Evolutionary conservation across 805 yeast genomes (phyloP).

Genomic region (Torulaspora delbrueckii): DNA sequence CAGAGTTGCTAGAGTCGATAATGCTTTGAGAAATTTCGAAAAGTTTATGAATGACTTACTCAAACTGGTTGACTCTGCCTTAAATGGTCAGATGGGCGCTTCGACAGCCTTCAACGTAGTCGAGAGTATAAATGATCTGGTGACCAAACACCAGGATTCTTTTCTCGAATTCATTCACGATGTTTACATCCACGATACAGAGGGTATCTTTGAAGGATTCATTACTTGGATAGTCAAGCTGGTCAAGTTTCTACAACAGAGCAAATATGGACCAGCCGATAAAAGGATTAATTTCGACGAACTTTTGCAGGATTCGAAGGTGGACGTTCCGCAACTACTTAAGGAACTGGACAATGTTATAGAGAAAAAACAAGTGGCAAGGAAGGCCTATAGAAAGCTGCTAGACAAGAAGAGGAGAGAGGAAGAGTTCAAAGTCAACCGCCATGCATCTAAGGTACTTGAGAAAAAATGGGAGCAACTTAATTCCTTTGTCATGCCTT

Average conservation of each 20-base stretch:
- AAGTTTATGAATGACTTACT: slow-evolving; percentile 65
- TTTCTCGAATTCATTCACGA: slow-evolving; percentile 74
- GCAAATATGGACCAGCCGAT: slow-evolving; percentile 42
- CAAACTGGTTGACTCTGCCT: slow-evolving; percentile 48
- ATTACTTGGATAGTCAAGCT: slow-evolving; percentile 70
- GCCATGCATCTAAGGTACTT: slow-evolving; percentile 29
- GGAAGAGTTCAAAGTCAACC: slow-evolving; percentile 16
- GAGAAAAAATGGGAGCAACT: slow-evolving; percentile 43
- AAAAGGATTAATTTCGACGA: slow-evolving; percentile 44
- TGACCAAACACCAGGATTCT: slow-evolving; percentile 66
- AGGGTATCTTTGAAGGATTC: slow-evolving; percentile 64
- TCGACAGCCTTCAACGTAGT: slow-evolving; percentile 58
- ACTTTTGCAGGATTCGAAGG: slow-evolving; percentile 30
- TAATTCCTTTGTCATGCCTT: slow-evolving; percentile 38
- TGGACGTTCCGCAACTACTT: slow-evolving; percentile 31
- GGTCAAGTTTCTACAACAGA: slow-evolving; percentile 56
- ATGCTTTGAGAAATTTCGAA: slow-evolving; percentile 60
- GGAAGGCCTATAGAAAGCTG: slow-evolving; percentile 31
- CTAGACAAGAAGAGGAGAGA: slow-evolving; percentile 25
- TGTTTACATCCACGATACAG: slow-evolving; percentile 72
- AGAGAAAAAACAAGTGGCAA: slow-evolving; percentile 35
- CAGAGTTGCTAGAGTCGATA: slow-evolving; percentile 59
- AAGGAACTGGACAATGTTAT: slow-evolving; percentile 40
- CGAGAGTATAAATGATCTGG: slow-evolving; percentile 54
- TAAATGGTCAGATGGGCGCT: slow-evolving; percentile 40